phyloP scores from a whole-genome alignment of 2,329 filamentous ascomycete species.

The Penicillium sp. region DNA sequence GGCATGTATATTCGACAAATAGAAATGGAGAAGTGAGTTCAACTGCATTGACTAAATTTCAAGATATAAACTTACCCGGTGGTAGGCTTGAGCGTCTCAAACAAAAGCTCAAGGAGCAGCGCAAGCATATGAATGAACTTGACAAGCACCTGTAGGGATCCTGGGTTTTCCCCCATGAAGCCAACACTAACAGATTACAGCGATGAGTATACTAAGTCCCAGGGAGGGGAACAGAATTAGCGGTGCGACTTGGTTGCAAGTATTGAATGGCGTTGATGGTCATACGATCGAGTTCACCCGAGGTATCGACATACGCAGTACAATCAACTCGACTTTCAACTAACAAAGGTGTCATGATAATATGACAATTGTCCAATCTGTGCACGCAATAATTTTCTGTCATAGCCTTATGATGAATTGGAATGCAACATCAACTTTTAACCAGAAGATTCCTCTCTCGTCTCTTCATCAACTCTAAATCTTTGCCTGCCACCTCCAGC shows the following conservation, averaged over 20 bases:
- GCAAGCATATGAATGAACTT: constrained; percentile 26
- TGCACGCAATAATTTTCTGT: background rate
- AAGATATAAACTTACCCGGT: background rate
- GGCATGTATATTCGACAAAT: constrained; percentile 18
- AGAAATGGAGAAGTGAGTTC: constrained; percentile 24
- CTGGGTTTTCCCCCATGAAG: background rate
- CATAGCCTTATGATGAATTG: background rate
- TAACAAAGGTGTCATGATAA: background rate
- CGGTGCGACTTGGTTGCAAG: background rate
- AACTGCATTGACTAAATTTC: background rate
- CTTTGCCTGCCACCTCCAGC: constrained; percentile 39
- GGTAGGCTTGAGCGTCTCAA: constrained; percentile 18
- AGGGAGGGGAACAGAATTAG: constrained; percentile 23
- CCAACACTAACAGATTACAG: constrained; percentile 3
- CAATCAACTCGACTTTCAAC: background rate
- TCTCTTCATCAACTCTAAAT: constrained; percentile 20
- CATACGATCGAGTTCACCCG: background rate
- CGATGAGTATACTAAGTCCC: constrained; percentile 15
- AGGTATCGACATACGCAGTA: background rate
- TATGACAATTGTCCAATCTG: background rate
- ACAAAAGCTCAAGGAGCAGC: constrained; percentile 23
- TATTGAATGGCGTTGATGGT: background rate
- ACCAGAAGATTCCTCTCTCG: background rate
- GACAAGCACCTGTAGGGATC: constrained; percentile 27
- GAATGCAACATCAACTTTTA: background rate